Base-by-base conservation (phyloP, 176 grass and related monocot genomes). In the Lolium perenne region DNA sequence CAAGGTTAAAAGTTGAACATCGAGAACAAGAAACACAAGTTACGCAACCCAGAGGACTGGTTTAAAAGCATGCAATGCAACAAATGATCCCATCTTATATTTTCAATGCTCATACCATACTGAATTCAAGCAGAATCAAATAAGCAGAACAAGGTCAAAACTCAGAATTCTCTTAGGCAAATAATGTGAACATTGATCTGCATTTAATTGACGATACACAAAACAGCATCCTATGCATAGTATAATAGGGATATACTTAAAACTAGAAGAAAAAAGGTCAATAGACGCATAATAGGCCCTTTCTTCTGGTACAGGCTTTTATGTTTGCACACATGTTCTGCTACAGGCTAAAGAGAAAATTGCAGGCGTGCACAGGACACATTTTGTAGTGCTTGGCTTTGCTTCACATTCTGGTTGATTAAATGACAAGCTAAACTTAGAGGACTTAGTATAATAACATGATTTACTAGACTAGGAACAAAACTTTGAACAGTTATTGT, bases 321-420 rank as follows among this genome's bases (percentile, higher is more conserved):
- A 16, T 35, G 13, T 65, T 29, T 75, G 72, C 5, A 18, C 17
- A 50, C 43, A 66, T 76, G 45, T 65, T 84, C 20, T 38, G 13
- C 72, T 74, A 70, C 43, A 40, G 43, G 22, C 10, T 87, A 53
- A 38, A 4, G 11, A 86, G 51, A 59, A 56, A 56, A 56, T 56
- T 56, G 54, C 54, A 56, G 54, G 54, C 17, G 16, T 2, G 54
- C 6, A 56, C 12, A 38, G 26, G 55, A 51, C 23, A 71, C 3
- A 26, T 60, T 62, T 25, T 63, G 22, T 80, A 55, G 47, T 29
- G 63, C 53, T 67, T 20, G 2, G 10, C 38, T 82, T 80, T 87
- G 69, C 62, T 82, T 55, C 69, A 87, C 53, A 76, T 12, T 80
- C 41, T 86, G 6, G 8, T 18, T 80, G 46, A 51, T 29, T 75